Evolutionary conservation across 2,329 filamentous ascomycete species (phyloP), one percentile per base, ranked within the genome.

Genomic region (Ceratocystis harringtonii): DNA sequence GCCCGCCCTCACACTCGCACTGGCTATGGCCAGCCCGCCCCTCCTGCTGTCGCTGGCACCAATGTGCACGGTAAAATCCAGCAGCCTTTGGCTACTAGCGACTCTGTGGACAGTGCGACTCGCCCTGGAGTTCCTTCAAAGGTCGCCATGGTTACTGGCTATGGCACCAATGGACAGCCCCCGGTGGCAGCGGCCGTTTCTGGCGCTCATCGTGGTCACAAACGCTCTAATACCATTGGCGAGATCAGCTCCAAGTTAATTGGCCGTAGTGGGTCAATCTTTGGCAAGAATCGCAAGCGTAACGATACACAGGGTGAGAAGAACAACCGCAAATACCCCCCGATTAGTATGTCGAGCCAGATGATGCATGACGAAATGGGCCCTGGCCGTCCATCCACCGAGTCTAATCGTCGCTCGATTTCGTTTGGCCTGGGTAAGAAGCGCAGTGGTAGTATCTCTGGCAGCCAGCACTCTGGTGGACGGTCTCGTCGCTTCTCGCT

Each of bases 61-160:
- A 96, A 94, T 74, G 91, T 84, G 3, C 89, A 96, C 74, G 92
- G 91, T 69, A 88, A 88, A 69, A 90, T 97, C 71, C 89, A 94
- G 69, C 92, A 96, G 73, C 89, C 89, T 71, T 70, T 70, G 1
- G 72, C 71, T 48, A 68, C 66, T 2, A 58, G 6, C 1, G 84
- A 83, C 69, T 90, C 91, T 72, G 83, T 84, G 62, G 90, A 92
- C 41, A 82, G 86, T 15, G 81, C 87, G 61, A 73, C 85, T 78
- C 77, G 86, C 75, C 72, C 84, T 73, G 78, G 87, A 79, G 80
- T 80, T 69, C 82, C 79, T 66, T 75, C 77, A 71, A 87, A 85
- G 70, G 82, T 84, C 68, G 79, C 81, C n/a, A 75, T 78, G 68
- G 78, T 83, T 60, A 78, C 82, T 0, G 81, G 82, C 66, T 84